These are phyloP conservation scores for Colletotrichum sp. DNA, from an alignment of 2,329 filamentous ascomycete species.

Conservation along the genomic window DNA sequence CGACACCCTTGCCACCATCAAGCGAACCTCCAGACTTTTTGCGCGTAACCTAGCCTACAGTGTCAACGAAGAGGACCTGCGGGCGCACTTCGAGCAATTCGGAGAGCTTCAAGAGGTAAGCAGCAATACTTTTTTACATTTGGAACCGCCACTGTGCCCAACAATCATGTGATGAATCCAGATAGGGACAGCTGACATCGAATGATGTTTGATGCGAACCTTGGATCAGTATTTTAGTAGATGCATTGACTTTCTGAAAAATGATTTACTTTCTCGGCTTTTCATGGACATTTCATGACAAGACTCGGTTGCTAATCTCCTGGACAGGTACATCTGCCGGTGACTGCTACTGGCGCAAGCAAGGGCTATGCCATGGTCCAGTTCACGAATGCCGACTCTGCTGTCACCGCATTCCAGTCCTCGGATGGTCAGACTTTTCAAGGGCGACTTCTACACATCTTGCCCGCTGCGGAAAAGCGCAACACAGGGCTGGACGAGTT, in stretches of 20 bases:
- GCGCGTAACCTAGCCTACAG: constrained; percentile 87
- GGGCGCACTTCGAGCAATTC: constrained; percentile 72
- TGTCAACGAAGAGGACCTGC: constrained; percentile 78
- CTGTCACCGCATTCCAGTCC: constrained; percentile 78
- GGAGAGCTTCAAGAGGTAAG: constrained; percentile 89
- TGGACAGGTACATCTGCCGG: constrained; percentile 82
- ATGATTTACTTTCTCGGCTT: constrained; percentile 36
- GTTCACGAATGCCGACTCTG: constrained; percentile 74
- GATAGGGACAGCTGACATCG: constrained; percentile 99
- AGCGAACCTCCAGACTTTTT: constrained; percentile 80
- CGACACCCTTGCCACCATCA: constrained; percentile 64
- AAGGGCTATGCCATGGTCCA: constrained; percentile 93
- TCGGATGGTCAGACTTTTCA: constrained; percentile 90
- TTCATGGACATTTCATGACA: neutral
- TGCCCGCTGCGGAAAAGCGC: constrained; percentile 83
- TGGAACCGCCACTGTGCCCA: neutral
- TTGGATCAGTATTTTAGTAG: constrained; percentile 99
- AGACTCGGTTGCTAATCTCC: constrained; percentile 25
- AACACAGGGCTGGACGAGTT: constrained; percentile 86
- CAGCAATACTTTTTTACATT: constrained; percentile 29
- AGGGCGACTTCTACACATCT: constrained; percentile 88
- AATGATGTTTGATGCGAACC: constrained; percentile 85
- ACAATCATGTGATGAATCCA: constrained; percentile 80
- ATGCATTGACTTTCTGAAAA: constrained; percentile 90
- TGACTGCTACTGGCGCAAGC: constrained; percentile 73